Conservation (phyloP, 2,329 filamentous ascomycete species). For the Pseudonectria foliicola region DNA sequence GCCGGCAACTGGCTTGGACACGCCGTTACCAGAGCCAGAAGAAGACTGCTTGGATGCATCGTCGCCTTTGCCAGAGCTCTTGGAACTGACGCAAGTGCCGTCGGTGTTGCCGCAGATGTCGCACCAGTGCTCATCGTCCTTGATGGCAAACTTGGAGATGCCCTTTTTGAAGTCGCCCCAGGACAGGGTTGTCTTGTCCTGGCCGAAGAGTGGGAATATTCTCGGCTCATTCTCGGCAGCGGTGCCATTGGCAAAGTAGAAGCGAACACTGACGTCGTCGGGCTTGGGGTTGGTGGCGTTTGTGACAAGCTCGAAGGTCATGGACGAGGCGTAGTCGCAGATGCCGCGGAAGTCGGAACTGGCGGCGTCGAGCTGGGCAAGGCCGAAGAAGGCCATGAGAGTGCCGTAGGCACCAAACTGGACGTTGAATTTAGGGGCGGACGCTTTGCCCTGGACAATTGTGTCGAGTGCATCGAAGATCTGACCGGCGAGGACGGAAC, state of each 20-base stretch:
- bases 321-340: constrained; percentile 75
- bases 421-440: constrained; percentile 37
- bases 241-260: constrained; percentile 55
- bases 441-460: constrained; percentile 36
- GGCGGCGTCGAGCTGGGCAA: constrained; percentile 43
- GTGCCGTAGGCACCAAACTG: constrained; percentile 56
- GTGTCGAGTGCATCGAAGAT: constrained; percentile 45
- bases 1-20: constrained; percentile 68
- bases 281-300: constrained; percentile 39
- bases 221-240: constrained; percentile 44
- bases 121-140: constrained; percentile 65
- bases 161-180: constrained; percentile 61
- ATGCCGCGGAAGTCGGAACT: constrained; percentile 64
- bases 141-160: constrained; percentile 61
- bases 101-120: constrained; percentile 64
- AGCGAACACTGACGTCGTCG: constrained; percentile 49
- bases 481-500: constrained; percentile 50
- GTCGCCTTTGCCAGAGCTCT: constrained; percentile 18
- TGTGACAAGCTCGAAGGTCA: constrained; percentile 68
- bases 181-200: constrained; percentile 44
- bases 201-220: constrained; percentile 54
- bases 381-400: constrained; percentile 58
- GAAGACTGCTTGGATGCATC: constrained; percentile 14
- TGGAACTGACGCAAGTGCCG: constrained; percentile 50
- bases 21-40: constrained; percentile 29